Evolutionary conservation across 163 green algal genomes (phyloP), one percentile per base, ranked within the genome.

Genomic region (Coccomyxa subellipsoidea): DNA sequence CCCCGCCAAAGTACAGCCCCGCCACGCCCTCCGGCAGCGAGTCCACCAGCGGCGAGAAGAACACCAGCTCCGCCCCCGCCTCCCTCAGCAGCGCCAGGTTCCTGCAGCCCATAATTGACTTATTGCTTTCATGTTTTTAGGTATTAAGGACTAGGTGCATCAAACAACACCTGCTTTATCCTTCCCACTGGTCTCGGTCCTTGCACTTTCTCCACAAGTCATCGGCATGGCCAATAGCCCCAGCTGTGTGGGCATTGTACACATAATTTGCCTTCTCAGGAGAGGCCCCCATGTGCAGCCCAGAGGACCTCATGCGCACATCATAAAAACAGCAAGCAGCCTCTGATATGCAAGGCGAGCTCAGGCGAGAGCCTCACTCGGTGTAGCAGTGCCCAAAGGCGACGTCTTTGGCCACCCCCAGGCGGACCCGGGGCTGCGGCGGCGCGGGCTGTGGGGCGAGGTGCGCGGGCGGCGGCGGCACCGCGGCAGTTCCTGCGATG

Each of bases 341-440:
- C n/a, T n/a, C n/a, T n/a, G n/a, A n/a, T n/a, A 7, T 66, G n/a
- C 75, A 34, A 53, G n/a, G 35, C 31, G 31, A 39, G 69, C 18
- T 25, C 5, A 9, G 69, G 5, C 0, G 3, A 27, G 47, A 59
- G 47, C 47, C 83, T 76, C 78, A 95, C 89, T 96, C 92, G 38
- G 93, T 84, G 82, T 97, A 98, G 82, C 97, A 98, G 83, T 94
- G 93, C 71, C 86, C 92, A 76, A 98, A 98, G 34, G 95, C 94
- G 27, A 85, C 92, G 82, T 98, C 95, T 54, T 86, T 85, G 3
- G 95, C 94, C n/a, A 98, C 87, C 8, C 89, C 95, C 72, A 98
- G 94, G 37, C 86, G 84, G 38, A 90, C 76, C 1, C 37, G 75
- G 12, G 53, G 3, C 3, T 59, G 69, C 18, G 69, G 27, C 15